These are phyloP conservation scores for Tylopilus balloui DNA, from an alignment of 768 basidiomycete species.

Conservation along the genomic window DNA sequence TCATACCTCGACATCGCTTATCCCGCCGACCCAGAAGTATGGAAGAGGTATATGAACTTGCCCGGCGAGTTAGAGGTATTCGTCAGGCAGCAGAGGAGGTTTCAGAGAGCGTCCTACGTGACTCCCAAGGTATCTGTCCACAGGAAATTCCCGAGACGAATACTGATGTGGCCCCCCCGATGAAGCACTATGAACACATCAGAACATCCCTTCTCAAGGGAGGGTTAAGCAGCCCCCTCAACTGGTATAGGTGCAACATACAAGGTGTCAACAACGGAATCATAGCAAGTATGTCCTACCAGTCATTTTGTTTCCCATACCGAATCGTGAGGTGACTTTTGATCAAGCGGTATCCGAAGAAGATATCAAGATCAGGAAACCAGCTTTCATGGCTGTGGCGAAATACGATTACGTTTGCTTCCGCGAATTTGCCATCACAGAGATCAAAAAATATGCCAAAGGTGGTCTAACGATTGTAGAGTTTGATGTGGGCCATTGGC, in stretches of 20 bases:
- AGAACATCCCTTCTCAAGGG: conserved; percentile 26
- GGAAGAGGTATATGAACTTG: conserved; percentile 34
- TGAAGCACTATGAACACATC: conserved; percentile 29
- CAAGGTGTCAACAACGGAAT: conserved; percentile 27
- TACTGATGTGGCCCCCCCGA: background rate
- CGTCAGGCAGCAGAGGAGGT: conserved; percentile 20
- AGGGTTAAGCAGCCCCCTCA: conserved; percentile 33
- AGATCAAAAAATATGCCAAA: conserved; percentile 26
- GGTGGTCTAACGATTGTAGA: conserved; percentile 29
- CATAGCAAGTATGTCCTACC: conserved; percentile 23
- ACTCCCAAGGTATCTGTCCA: conserved; percentile 28
- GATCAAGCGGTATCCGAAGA: conserved; percentile 21
- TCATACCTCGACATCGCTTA: conserved; percentile 36
- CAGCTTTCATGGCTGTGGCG: conserved; percentile 36
- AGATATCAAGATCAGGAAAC: conserved; percentile 29
- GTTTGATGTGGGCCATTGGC: conserved; percentile 39
- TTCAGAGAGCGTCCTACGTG: conserved; percentile 29
- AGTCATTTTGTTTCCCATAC: background rate
- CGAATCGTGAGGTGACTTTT: background rate
- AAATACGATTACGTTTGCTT: conserved; percentile 34
- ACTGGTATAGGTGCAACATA: conserved; percentile 36
- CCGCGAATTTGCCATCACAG: conserved; percentile 19
- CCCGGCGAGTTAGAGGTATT: conserved; percentile 34
- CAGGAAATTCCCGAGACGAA: background rate
- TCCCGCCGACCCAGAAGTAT: conserved; percentile 31